Percentiles rank a stretch among this genome's conserved stretches.
phyloP scores from a whole-genome alignment of 2,329 filamentous ascomycete genomes.

The Stemphylium beticola region DNA sequence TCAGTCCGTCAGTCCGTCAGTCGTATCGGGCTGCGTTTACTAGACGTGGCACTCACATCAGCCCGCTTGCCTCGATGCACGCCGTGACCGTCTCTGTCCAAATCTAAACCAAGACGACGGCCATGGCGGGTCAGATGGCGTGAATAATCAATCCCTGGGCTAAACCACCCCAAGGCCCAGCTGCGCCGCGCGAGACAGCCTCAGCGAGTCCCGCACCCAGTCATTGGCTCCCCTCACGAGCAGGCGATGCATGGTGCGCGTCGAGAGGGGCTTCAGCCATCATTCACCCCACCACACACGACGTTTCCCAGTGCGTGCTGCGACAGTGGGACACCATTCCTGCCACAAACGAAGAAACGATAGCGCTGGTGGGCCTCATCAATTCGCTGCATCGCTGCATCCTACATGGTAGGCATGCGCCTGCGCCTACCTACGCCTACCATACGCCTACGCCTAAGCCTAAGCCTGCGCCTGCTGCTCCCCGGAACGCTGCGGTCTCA shows the following conservation, averaged over 20 bases:
- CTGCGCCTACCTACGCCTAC: background rate
- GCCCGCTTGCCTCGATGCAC: background rate
- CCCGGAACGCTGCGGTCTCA: constrained; percentile 6
- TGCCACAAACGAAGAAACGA: constrained; percentile 29
- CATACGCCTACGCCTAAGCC: too few species aligned
- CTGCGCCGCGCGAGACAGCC: constrained; percentile 22
- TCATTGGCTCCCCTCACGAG: constrained; percentile 7
- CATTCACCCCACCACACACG: constrained; percentile 5
- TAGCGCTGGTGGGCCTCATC: constrained; percentile 31
- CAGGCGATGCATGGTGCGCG: constrained; percentile 15
- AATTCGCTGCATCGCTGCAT: constrained; percentile 27
- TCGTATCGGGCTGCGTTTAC: background rate
- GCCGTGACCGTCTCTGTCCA: background rate
- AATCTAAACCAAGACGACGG: constrained; percentile 3
- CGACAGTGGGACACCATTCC: constrained; percentile 21
- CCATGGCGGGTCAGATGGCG: constrained; percentile 13
- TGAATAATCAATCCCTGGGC: constrained; percentile 16
- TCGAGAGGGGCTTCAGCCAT: constrained; percentile 19
- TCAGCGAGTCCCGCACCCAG: constrained; percentile 11
- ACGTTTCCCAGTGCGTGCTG: constrained; percentile 8
- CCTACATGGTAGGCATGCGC: constrained; percentile 15
- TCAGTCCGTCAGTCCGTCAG: background rate
- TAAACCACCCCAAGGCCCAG: constrained; percentile 1
- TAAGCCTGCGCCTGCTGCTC: constrained; percentile 2
- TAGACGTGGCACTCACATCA: constrained; percentile 3